Evolutionary conservation across 768 basidiomycete species (phyloP).

Genomic region (Pleurotus pulmonarius): DNA sequence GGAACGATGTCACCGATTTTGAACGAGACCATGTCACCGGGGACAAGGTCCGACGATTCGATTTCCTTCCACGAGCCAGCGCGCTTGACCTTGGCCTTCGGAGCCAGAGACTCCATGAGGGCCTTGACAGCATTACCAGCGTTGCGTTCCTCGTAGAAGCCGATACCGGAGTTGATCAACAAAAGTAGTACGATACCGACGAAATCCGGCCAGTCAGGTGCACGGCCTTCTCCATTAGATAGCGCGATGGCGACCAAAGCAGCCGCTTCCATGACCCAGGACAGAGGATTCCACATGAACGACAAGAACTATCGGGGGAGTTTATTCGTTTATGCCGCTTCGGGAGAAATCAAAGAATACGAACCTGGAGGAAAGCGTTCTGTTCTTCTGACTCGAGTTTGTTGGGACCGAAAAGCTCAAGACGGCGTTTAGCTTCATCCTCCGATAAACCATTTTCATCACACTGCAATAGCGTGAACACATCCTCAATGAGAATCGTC

Average conservation of each 20-base stretch:
- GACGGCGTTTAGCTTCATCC: constrained; percentile 78
- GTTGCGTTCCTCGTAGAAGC: constrained; percentile 97
- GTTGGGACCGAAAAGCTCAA: constrained; percentile 94
- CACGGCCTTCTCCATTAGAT: constrained; percentile 82
- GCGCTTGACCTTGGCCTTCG: constrained; percentile 94
- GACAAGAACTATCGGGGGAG: constrained; percentile 61
- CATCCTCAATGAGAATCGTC: constrained; percentile 94
- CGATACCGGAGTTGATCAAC: constrained; percentile 93
- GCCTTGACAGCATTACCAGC: constrained; percentile 99
- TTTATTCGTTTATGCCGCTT: too few species aligned
- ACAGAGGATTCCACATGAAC: constrained; percentile 99
- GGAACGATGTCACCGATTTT: constrained; percentile 99
- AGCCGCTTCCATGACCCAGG: constrained; percentile 99
- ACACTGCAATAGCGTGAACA: constrained; percentile 94
- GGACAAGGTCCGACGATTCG: constrained; percentile 85
- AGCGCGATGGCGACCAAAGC: constrained; percentile 92
- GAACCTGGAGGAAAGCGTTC: constrained; percentile 84
- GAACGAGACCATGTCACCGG: constrained; percentile 96
- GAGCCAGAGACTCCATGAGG: constrained; percentile 98
- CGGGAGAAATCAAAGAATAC: constrained; percentile 7
- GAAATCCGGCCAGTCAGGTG: constrained; percentile 98
- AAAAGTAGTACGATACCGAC: constrained; percentile 91
- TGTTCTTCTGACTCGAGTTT: constrained; percentile 90
- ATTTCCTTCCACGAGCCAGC: constrained; percentile 84
- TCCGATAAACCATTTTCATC: constrained; percentile 70